These are phyloP conservation scores for Aspergillus alliaceus DNA, from an alignment of 2,329 filamentous ascomycete species.

Conservation along the genomic window DNA sequence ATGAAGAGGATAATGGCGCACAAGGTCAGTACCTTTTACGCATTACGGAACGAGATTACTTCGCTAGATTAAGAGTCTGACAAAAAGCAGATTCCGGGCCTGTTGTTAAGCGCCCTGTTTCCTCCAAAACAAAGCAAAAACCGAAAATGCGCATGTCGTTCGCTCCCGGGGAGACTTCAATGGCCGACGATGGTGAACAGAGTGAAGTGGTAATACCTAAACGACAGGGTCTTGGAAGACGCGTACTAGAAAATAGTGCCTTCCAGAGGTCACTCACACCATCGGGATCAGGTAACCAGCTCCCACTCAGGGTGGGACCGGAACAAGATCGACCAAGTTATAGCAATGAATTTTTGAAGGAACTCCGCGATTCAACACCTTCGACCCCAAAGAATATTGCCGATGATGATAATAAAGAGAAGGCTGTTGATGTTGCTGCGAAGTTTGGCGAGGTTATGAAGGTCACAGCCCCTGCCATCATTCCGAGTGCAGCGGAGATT, in stretches of 20 bases:
- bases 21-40: conserved; percentile 42
- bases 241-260: conserved; percentile 67
- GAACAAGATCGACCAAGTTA: conserved; percentile 76
- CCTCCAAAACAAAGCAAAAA: conserved; percentile 63
- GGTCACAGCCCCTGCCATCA: conserved; percentile 44
- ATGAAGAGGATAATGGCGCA: conserved; percentile 49
- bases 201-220: conserved; percentile 61
- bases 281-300: conserved; percentile 48
- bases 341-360: conserved; percentile 80
- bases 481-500: conserved; percentile 83
- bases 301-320: conserved; percentile 60
- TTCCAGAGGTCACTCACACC: conserved; percentile 55
- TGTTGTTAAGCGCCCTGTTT: conserved; percentile 54
- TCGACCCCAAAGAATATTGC: conserved; percentile 65
- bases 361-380: conserved; percentile 82
- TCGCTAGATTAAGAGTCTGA: conserved; percentile 6
- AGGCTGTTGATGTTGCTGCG: conserved; percentile 52
- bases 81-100: conserved; percentile 45
- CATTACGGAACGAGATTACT: not conserved
- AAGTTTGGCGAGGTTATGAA: conserved; percentile 49
- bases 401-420: conserved; percentile 49
- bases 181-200: conserved; percentile 55
- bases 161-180: conserved; percentile 59
- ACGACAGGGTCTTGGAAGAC: conserved; percentile 58
- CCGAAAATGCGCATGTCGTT: conserved; percentile 77